Conservation (phyloP, 352 stramenopile genomes). For the Phytophthora aleatoria region DNA sequence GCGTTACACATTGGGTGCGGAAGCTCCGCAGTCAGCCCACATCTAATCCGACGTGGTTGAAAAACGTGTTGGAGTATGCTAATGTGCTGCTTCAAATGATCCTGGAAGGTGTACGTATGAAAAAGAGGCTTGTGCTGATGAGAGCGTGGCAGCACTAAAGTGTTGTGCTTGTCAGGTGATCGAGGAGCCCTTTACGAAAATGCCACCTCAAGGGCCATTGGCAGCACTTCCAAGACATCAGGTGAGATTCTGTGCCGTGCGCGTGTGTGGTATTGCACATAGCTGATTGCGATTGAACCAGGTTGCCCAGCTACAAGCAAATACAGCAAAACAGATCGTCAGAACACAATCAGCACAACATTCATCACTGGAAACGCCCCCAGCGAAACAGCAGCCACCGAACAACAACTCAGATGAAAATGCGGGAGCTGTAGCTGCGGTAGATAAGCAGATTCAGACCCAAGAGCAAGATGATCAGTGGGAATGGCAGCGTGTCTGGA, state of each 20-base stretch:
- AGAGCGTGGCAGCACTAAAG: neutral
- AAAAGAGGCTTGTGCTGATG: neutral
- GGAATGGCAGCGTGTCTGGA: conserved; percentile 75
- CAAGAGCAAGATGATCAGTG: conserved; percentile 66
- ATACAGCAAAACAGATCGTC: conserved; percentile 11
- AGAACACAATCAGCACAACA: conserved; percentile 2
- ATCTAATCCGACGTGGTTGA: conserved; percentile 59
- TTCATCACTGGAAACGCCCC: neutral
- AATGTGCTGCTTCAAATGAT: conserved; percentile 60
- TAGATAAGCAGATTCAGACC: conserved; percentile 62
- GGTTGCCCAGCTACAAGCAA: conserved; percentile 31
- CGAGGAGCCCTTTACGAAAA: conserved; percentile 64
- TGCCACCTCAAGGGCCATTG: conserved; percentile 65
- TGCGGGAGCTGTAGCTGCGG: conserved; percentile 1
- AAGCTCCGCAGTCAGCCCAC: conserved; percentile 63
- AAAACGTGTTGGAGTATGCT: conserved; percentile 59
- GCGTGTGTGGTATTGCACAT: neutral
- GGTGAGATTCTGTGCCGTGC: conserved; percentile 16
- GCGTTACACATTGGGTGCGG: conserved; percentile 58
- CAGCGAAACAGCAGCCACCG: neutral
- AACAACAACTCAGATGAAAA: conserved; percentile 20
- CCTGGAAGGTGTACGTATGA: conserved; percentile 43
- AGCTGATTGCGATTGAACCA: conserved; percentile 10
- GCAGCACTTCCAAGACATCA: conserved; percentile 52
- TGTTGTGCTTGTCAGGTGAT: conserved; percentile 31